Evolutionary conservation across 305 asterid genomes (phyloP).

Genomic region (Fraxinus latifolia): DNA sequence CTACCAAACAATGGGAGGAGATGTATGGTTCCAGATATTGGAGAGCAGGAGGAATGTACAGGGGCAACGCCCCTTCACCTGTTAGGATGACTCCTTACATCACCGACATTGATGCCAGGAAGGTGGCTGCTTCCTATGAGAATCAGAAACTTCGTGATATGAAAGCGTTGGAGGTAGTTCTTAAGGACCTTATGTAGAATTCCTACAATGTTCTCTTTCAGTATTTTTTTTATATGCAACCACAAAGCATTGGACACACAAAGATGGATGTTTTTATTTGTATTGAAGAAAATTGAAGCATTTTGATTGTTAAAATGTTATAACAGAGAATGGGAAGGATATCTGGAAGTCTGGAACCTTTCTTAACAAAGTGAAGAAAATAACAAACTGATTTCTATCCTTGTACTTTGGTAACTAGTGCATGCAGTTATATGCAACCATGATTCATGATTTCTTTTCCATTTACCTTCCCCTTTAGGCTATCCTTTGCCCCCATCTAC

Average conservation of each 20-base stretch:
- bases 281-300: slow-evolving; percentile 11
- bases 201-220: slow-evolving; percentile 14
- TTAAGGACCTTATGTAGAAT: slow-evolving; percentile 9
- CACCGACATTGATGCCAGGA: slow-evolving; percentile 29
- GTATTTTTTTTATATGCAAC: neutral
- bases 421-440: neutral
- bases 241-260: neutral
- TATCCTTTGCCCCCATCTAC: neutral
- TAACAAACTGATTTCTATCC: neutral
- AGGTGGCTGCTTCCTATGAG: slow-evolving; percentile 31
- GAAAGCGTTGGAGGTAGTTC: slow-evolving; percentile 64
- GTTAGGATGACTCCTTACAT: slow-evolving; percentile 56
- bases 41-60: slow-evolving; percentile 95
- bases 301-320: neutral
- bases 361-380: neutral
- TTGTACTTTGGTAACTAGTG: neutral
- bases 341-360: neutral
- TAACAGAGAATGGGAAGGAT: neutral
- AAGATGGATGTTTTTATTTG: neutral
- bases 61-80: slow-evolving; percentile 74
- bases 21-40: slow-evolving; percentile 80
- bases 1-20: slow-evolving; percentile 76
- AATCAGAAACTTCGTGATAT: slow-evolving; percentile 41
- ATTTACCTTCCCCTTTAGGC: neutral
- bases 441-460: neutral